Percentiles rank a stretch among this genome's conserved stretches.
Evolutionary conservation across 2,329 filamentous ascomycete genomes (phyloP).

Genomic region (Cordyceps farinosa): DNA sequence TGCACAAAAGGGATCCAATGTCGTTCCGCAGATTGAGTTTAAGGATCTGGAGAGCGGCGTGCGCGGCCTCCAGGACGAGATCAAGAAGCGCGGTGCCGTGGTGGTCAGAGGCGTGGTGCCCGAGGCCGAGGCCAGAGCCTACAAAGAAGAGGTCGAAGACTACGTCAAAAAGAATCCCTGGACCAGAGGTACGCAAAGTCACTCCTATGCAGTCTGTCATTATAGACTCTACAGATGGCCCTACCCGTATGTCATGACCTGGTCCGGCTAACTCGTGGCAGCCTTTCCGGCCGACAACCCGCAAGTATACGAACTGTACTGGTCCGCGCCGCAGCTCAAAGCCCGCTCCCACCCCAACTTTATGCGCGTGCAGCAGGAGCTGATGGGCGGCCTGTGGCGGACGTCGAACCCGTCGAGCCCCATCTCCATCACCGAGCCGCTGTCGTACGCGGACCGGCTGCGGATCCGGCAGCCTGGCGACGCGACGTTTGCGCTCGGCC

Average conservation of each 20-base stretch:
- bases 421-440: slow-evolving; percentile 52
- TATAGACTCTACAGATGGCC: background rate
- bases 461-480: slow-evolving; percentile 71
- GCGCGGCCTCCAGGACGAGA: slow-evolving; percentile 40
- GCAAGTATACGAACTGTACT: slow-evolving; percentile 73
- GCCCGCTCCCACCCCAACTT: slow-evolving; percentile 65
- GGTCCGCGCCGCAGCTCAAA: slow-evolving; percentile 64
- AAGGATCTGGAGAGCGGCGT: slow-evolving; percentile 40
- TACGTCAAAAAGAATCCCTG: slow-evolving; percentile 63
- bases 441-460: slow-evolving; percentile 68
- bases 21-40: slow-evolving; percentile 54
- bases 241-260: background rate
- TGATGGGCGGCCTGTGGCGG: slow-evolving; percentile 61
- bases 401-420: slow-evolving; percentile 44
- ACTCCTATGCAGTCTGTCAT: no score
- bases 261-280: slow-evolving; percentile 21
- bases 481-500: slow-evolving; percentile 65
- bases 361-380: slow-evolving; percentile 55
- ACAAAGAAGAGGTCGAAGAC: slow-evolving; percentile 61
- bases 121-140: slow-evolving; percentile 57
- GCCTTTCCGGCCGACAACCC: slow-evolving; percentile 65
- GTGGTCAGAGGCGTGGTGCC: slow-evolving; percentile 65
- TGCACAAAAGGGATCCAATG: slow-evolving; percentile 39
- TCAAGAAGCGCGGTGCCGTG: slow-evolving; percentile 58
- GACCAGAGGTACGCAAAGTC: slow-evolving; percentile 44